Evolutionary conservation across 2,329 filamentous ascomycete species (phyloP), one percentile per base, ranked within the genome.

Genomic region (Fragosphaeria purpurea): DNA sequence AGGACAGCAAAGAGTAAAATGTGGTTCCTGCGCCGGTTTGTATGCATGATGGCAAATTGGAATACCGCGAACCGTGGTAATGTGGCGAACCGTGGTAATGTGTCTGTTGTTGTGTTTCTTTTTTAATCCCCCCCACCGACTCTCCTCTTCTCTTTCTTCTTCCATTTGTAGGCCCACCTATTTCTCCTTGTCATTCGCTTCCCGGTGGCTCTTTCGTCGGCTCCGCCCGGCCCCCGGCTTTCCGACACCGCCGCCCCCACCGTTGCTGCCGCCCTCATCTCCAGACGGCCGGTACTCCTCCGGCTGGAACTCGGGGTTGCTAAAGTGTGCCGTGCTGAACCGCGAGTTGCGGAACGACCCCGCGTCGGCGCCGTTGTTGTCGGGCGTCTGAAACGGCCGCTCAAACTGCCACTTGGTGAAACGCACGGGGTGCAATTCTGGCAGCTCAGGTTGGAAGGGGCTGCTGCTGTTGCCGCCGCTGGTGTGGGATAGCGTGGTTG

Each of bases 241-340:
- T 37, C 38, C 2, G 43, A 32, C 1, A 4, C 32, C 13, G 30
- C 41, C 35, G 7, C 38, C 43, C 9, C 44, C 8, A 33, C 32
- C 12, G 43, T 13, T 40, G 32, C 11, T 32, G 46, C 30, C 10
- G 11, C 5, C 9, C 6, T 70, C 67, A 7, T 70, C 68, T 22
- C 60, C 57, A 2, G 63, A 65, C 6, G 70, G 70, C 41, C 61
- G 66, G 57, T 72, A 77, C 61, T 75, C 72, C 56, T 79, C 75
- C 0, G 76, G 76, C 53, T 78, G 75, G 55, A 80, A 79, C 55
- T 78, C 72, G 41, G 79, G 77, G 56, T 85, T 85, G 53, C 80
- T 79, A 57, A 79, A 85, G 60, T 85, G 82, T 1, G 81, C 80
- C 44, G 74, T 74, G 58, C 84, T 85, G 65, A 79, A 83, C 50